Evolutionary conservation across 2,329 filamentous ascomycete species (phyloP).

Genomic region (Hypoxylon sp.): DNA sequence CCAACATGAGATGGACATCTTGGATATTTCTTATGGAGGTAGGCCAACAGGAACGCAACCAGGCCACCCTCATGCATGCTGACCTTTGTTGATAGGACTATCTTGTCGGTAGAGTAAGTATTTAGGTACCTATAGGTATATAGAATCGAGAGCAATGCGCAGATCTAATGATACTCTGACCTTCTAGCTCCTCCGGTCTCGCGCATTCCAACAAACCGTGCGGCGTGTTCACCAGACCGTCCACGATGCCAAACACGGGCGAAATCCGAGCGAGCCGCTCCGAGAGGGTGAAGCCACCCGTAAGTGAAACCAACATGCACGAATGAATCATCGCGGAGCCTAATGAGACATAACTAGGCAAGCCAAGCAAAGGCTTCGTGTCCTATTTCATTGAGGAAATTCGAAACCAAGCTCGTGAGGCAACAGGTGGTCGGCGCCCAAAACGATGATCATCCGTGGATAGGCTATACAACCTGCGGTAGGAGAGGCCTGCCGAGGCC

Average conservation of each 20-base stretch:
- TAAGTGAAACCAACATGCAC: slow-evolving; percentile 34
- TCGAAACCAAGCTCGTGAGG: slow-evolving; percentile 58
- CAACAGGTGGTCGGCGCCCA: slow-evolving; percentile 49
- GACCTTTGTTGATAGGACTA: slow-evolving; percentile 20
- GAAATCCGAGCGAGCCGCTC: slow-evolving; percentile 59
- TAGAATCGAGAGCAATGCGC: not conserved
- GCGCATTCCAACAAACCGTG: slow-evolving; percentile 60
- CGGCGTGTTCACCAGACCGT: slow-evolving; percentile 60
- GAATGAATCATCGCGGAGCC: not conserved
- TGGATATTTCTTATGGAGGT: slow-evolving; percentile 31
- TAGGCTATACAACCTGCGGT: not conserved
- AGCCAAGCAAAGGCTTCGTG: slow-evolving; percentile 47
- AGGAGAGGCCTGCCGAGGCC: not conserved
- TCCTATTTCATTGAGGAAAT: slow-evolving; percentile 60
- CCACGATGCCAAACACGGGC: slow-evolving; percentile 58
- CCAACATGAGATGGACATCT: slow-evolving; percentile 21
- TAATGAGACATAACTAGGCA: slow-evolving; percentile 47
- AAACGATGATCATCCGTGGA: slow-evolving; percentile 34
- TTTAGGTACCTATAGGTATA: not conserved
- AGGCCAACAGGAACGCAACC: slow-evolving; percentile 1
- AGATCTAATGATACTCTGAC: slow-evolving; percentile 7
- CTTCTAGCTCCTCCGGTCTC: slow-evolving; percentile 57
- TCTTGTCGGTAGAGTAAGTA: slow-evolving; percentile 23
- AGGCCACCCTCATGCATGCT: not conserved
- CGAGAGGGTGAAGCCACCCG: slow-evolving; percentile 61